phyloP scores from a whole-genome alignment of 2,329 filamentous ascomycete genomes.

The Paracamarosporium sp. region DNA sequence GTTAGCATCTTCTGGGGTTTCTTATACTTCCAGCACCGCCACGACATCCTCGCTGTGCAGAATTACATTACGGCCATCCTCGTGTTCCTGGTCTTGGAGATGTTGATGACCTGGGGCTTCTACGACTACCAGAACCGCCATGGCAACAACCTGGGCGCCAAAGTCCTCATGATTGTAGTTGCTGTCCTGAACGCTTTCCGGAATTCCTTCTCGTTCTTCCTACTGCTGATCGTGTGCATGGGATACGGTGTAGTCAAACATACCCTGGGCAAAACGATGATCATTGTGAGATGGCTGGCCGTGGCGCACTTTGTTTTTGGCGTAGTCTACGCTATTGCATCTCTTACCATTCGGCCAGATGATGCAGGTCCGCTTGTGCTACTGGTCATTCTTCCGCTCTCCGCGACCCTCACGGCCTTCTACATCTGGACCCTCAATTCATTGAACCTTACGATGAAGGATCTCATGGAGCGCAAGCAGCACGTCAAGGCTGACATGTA shows the following conservation, averaged over 20 bases:
- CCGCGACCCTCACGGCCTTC: slow-evolving; percentile 91
- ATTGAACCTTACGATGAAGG: slow-evolving; percentile 92
- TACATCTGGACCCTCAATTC: slow-evolving; percentile 99
- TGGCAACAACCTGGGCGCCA: slow-evolving; percentile 81
- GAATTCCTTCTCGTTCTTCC: slow-evolving; percentile 98
- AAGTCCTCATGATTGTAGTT: slow-evolving; percentile 88
- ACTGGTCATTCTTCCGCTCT: slow-evolving; percentile 89
- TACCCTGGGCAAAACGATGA: slow-evolving; percentile 90
- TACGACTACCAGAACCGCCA: slow-evolving; percentile 96
- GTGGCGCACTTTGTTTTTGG: slow-evolving; percentile 95
- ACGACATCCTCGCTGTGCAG: slow-evolving; percentile 94
- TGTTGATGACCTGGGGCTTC: slow-evolving; percentile 98
- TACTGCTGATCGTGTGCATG: slow-evolving; percentile 98
- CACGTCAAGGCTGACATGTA: slow-evolving; percentile 95
- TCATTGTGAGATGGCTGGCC: slow-evolving; percentile 88
- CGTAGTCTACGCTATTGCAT: slow-evolving; percentile 89
- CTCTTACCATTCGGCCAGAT: slow-evolving; percentile 86
- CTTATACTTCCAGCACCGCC: slow-evolving; percentile 90
- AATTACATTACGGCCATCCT: slow-evolving; percentile 99
- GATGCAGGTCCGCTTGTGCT: slow-evolving; percentile 88
- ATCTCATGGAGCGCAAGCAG: slow-evolving; percentile 93
- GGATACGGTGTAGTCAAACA: slow-evolving; percentile 98
- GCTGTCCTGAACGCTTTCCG: slow-evolving; percentile 89
- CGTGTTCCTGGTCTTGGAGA: slow-evolving; percentile 91
- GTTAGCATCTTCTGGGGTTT: slow-evolving; percentile 91